Conservation (phyloP, 176 grass and related monocot genomes). For the Zoysia pacifica region DNA sequence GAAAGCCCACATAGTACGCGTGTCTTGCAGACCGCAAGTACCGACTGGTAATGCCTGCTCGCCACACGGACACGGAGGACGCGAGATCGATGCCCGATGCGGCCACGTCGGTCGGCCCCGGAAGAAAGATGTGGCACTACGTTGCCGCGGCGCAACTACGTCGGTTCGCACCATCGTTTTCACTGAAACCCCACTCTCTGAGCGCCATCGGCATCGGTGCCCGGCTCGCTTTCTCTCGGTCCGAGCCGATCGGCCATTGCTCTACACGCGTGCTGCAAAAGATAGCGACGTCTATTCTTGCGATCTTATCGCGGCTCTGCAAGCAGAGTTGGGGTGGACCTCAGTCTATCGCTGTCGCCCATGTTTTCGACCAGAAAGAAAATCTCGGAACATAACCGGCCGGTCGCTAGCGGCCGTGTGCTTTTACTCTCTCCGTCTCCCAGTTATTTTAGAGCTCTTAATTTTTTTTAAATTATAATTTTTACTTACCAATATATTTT, state of each 20-base stretch:
- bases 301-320: not conserved
- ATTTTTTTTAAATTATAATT: too few relatives aligned
- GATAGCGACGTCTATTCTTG: slow-evolving; percentile 4
- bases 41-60: not conserved
- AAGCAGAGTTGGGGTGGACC: slow-evolving; percentile 9
- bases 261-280: slow-evolving; percentile 42
- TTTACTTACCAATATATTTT: too few relatives aligned
- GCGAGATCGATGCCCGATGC: not conserved
- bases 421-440: too few relatives aligned
- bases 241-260: slow-evolving; percentile 24
- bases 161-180: slow-evolving; percentile 12
- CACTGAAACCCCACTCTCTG: slow-evolving; percentile 22
- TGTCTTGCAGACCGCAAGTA: not conserved
- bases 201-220: slow-evolving; percentile 27
- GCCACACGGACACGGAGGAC: not conserved
- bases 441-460: too few relatives aligned
- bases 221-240: slow-evolving; percentile 35
- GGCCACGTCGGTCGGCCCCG: not conserved
- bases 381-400: too few relatives aligned
- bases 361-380: not conserved
- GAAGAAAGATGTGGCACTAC: not conserved
- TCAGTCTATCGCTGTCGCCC: not conserved
- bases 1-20: not conserved
- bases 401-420: too few relatives aligned
- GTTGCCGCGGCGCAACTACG: not conserved